These are phyloP conservation scores for Pseudogymnoascus sp. DNA, from an alignment of 2,329 filamentous ascomycete species.

Conservation along the genomic window DNA sequence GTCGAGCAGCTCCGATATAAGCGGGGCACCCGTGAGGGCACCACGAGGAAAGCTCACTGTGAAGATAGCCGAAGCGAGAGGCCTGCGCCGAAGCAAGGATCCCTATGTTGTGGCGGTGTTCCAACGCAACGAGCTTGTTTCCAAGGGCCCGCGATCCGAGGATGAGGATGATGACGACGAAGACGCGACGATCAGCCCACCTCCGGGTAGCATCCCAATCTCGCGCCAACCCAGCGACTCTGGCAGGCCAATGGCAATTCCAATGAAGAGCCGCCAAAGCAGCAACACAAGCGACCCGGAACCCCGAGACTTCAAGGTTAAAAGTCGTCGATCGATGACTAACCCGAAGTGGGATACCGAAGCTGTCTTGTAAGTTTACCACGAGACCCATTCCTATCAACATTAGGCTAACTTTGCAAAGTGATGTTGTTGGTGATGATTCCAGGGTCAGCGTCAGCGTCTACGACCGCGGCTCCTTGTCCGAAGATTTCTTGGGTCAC, in stretches of 20 bases:
- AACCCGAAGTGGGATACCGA: slow-evolving; percentile 95
- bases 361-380: slow-evolving; percentile 76
- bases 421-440: slow-evolving; percentile 88
- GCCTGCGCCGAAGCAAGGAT: slow-evolving; percentile 73
- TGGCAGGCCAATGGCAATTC: slow-evolving; percentile 79
- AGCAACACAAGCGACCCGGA: slow-evolving; percentile 85
- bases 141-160: slow-evolving; percentile 66
- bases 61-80: slow-evolving; percentile 79
- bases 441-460: slow-evolving; percentile 89
- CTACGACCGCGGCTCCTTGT: slow-evolving; percentile 73
- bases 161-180: slow-evolving; percentile 55
- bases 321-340: slow-evolving; percentile 58
- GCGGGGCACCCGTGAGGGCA: slow-evolving; percentile 57
- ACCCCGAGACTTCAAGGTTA: slow-evolving; percentile 46
- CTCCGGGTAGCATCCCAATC: slow-evolving; percentile 53
- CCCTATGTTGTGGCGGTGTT: slow-evolving; percentile 97
- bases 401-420: slow-evolving; percentile 33
- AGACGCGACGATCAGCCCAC: slow-evolving; percentile 47
- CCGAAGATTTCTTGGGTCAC: slow-evolving; percentile 88
- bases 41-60: slow-evolving; percentile 85
- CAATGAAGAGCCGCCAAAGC: slow-evolving; percentile 93
- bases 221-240: slow-evolving; percentile 72
- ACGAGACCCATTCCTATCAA: background rate
- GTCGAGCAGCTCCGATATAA: slow-evolving; percentile 27
- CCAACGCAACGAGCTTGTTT: slow-evolving; percentile 94